phyloP scores from a whole-genome alignment of 164 flowering plant genomes.

The Echeveria elegans region DNA sequence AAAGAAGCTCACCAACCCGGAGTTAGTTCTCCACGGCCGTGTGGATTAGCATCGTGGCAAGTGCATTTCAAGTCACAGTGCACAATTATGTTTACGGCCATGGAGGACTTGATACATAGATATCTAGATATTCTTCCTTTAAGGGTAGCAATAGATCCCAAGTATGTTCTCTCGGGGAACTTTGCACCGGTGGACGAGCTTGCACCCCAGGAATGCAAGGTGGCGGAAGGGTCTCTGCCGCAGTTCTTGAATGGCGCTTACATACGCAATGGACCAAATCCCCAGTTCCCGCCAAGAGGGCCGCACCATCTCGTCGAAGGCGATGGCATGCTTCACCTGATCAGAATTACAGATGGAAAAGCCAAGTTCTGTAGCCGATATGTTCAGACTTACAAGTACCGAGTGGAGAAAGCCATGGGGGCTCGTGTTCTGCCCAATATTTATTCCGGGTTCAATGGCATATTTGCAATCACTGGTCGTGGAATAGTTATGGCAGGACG shows the following conservation, averaged over 20 bases:
- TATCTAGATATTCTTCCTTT: constrained; percentile 11
- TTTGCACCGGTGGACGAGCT: constrained; percentile 16
- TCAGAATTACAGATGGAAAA: constrained; percentile 22
- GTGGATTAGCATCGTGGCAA: not conserved
- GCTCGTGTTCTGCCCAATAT: constrained; percentile 42
- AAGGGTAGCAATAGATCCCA: constrained; percentile 13
- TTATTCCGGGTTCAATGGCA: constrained; percentile 50
- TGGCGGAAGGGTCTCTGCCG: constrained; percentile 12
- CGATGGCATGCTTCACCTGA: constrained; percentile 22
- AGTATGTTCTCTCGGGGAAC: constrained; percentile 12
- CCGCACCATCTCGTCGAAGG: constrained; percentile 18
- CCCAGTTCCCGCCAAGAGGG: constrained; percentile 8
- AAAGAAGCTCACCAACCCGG: not conserved
- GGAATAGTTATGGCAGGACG: constrained; percentile 36
- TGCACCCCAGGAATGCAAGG: constrained; percentile 6
- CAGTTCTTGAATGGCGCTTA: constrained; percentile 11
- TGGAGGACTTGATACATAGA: constrained; percentile 1
- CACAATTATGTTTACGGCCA: not conserved
- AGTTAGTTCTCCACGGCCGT: not conserved
- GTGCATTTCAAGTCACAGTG: not conserved
- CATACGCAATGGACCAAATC: constrained; percentile 21
- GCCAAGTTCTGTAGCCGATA: constrained; percentile 71
- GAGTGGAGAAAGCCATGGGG: constrained; percentile 33
- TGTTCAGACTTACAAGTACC: constrained; percentile 60
- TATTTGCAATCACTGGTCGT: constrained; percentile 39